A percentile compares a stretch with the other conserved stretches of the same genome.
Evolutionary conservation across 1,284 basidiomycete species (phyloP).

Genomic region (Omphalotus olearius): DNA sequence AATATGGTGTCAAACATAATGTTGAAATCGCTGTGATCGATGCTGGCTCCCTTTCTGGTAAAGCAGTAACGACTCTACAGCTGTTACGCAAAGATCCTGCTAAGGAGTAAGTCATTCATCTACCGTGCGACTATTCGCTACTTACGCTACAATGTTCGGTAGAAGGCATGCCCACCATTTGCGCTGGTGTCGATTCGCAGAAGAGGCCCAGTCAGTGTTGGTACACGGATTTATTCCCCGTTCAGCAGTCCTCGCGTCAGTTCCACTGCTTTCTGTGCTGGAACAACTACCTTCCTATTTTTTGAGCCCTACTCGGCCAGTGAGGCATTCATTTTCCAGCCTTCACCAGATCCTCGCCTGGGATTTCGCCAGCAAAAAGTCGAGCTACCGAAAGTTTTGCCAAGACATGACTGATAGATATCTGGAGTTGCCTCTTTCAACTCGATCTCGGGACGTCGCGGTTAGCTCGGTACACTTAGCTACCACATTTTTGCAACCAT

Average conservation of each 20-base stretch:
- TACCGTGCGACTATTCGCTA: not conserved
- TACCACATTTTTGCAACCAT: slow-evolving; percentile 59
- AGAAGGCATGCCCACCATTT: slow-evolving; percentile 63
- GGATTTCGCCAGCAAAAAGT: slow-evolving; percentile 52
- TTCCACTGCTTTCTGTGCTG: slow-evolving; percentile 60
- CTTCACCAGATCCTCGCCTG: slow-evolving; percentile 36
- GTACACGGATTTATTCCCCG: slow-evolving; percentile 64
- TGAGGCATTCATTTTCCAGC: slow-evolving; percentile 10
- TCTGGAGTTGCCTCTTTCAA: slow-evolving; percentile 46
- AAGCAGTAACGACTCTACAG: slow-evolving; percentile 61
- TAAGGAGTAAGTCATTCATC: slow-evolving; percentile 43
- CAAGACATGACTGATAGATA: slow-evolving; percentile 62
- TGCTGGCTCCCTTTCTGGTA: slow-evolving; percentile 48
- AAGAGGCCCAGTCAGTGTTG: slow-evolving; percentile 71
- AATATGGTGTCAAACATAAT: slow-evolving; percentile 63
- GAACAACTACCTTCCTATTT: slow-evolving; percentile 69
- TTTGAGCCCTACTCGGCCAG: slow-evolving; percentile 33
- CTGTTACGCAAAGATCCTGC: slow-evolving; percentile 47
- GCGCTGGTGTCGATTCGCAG: slow-evolving; percentile 71
- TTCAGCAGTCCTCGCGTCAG: slow-evolving; percentile 60
- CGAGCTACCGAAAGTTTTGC: slow-evolving; percentile 66
- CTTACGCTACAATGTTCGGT: slow-evolving; percentile 1
- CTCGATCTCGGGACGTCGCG: slow-evolving; percentile 59
- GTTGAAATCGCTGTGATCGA: slow-evolving; percentile 76
- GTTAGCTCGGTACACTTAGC: slow-evolving; percentile 63